Base-by-base conservation (phyloP, 2,329 filamentous ascomycete genomes). In the Aspergillus sp. region DNA sequence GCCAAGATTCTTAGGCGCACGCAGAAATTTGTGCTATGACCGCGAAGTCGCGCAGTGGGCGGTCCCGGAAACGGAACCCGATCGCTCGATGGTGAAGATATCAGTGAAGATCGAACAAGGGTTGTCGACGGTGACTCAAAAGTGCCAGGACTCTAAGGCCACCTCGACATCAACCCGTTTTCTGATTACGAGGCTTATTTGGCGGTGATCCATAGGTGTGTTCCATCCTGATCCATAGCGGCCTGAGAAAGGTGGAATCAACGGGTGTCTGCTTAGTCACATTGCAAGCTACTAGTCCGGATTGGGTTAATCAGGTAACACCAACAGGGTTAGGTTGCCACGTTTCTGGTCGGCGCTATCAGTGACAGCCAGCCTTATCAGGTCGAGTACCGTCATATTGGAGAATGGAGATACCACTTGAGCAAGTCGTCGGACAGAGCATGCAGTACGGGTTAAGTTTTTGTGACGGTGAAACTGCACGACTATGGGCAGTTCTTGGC, bases 271-370 rank as follows among this genome's bases (percentile, higher is more conserved):
- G 47, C 32, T 49, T 36, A 48, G 47, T 22, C 22, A 48, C 15
- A 26, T 57, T 43, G 51, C 57, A 57, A 57, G 59, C 48, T 55
- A 53, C 24, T 20, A 49, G 43, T 22, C 44, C 24, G 18, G 7
- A 22, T 20, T 22, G 22, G 8, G n/a, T 8, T 34, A 36, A 20
- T 18, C 15, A 18, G 30, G n/a, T 13, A 22, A 20, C 38, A 34
- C 42, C 42, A 44, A 20, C 15, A 50, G 51, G 42, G 43, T 39
- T 34, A 59, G 54, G 56, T 36, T 56, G 44, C 61, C 56, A 41
- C 20, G 49, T 62, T 59, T 41, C 56, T 11, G 58, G 58, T 60
- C 52, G 59, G 9, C 48, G 48, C 15, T 17, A 13, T 42, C 36
- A 43, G 15, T 49, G 45, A 15, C 47, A 20, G 45, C 24, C 45